Evolutionary conservation across 1,284 basidiomycete genomes (phyloP).

Genomic region (Takashimella tepidaria): DNA sequence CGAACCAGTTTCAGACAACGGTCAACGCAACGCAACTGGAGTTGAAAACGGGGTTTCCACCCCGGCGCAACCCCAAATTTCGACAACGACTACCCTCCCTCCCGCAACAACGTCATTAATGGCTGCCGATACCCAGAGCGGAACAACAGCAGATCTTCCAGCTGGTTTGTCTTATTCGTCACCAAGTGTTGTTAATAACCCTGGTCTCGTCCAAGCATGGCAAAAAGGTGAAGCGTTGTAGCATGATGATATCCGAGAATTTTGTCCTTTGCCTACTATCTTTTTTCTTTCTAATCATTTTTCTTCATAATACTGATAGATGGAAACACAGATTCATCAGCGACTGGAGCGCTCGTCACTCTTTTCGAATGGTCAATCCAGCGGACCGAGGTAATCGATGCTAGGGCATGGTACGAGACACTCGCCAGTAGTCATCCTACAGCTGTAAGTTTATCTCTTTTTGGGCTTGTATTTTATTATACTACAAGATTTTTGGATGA

Average conservation of each 20-base stretch:
- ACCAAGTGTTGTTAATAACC: constrained; percentile 32
- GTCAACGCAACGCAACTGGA: constrained; percentile 3
- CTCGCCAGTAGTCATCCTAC: constrained; percentile 42
- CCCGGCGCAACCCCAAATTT: background rate
- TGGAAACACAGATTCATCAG: constrained; percentile 27
- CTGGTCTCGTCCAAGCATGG: constrained; percentile 26
- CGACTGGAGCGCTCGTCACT: constrained; percentile 31
- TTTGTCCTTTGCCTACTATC: too few relatives aligned
- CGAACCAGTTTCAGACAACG: constrained; percentile 13
- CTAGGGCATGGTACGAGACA: constrained; percentile 42
- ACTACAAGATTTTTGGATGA: too few relatives aligned
- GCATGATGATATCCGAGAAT: background rate
- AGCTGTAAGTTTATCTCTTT: constrained; percentile 25
- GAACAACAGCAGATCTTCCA: background rate
- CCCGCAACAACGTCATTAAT: too few relatives aligned
- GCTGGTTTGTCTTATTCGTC: constrained; percentile 14
- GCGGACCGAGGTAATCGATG: constrained; percentile 44
- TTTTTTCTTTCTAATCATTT: too few relatives aligned
- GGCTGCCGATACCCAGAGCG: too few relatives aligned
- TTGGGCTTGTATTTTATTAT: too few relatives aligned
- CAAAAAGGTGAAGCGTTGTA: constrained; percentile 22
- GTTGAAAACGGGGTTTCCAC: background rate
- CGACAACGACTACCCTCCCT: too few relatives aligned
- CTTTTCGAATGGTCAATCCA: constrained; percentile 48
- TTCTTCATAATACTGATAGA: background rate